phyloP scores from a whole-genome alignment of 169 alveolate genomes.

The Plasmodium malariae region DNA sequence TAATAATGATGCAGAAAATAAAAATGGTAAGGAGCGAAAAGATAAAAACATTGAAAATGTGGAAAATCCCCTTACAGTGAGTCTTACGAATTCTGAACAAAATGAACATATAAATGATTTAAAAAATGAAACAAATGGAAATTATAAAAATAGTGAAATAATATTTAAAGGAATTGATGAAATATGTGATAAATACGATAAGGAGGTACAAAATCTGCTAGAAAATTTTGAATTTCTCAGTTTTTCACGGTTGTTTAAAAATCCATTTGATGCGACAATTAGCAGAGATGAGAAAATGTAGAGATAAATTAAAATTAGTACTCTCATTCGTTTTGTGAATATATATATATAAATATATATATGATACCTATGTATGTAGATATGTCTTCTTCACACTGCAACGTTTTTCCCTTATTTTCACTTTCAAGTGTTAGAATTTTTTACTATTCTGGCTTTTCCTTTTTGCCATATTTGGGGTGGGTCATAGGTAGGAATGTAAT shows the following conservation, averaged over 20 bases:
- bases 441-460: constrained; percentile 58
- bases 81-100: not conserved
- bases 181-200: constrained; percentile 43
- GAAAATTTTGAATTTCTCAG: constrained; percentile 38
- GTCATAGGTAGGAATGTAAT: constrained; percentile 39
- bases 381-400: not conserved
- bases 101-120: not conserved
- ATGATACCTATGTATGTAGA: not conserved
- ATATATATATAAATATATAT: constrained; percentile 2
- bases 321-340: too few species aligned
- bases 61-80: not conserved
- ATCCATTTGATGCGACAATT: constrained; percentile 44
- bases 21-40: not conserved
- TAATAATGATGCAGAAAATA: not conserved
- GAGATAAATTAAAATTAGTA: not conserved
- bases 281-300: constrained; percentile 74
- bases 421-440: constrained; percentile 54
- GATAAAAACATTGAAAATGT: constrained; percentile 1
- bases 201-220: constrained; percentile 33
- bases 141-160: not conserved
- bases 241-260: constrained; percentile 60
- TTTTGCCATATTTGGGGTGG: constrained; percentile 75
- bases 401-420: not conserved
- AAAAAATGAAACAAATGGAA: constrained; percentile 2
- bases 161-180: constrained; percentile 47